phyloP scores from a whole-genome alignment of 2,329 filamentous ascomycete genomes.

The Monosporascus sp. region DNA sequence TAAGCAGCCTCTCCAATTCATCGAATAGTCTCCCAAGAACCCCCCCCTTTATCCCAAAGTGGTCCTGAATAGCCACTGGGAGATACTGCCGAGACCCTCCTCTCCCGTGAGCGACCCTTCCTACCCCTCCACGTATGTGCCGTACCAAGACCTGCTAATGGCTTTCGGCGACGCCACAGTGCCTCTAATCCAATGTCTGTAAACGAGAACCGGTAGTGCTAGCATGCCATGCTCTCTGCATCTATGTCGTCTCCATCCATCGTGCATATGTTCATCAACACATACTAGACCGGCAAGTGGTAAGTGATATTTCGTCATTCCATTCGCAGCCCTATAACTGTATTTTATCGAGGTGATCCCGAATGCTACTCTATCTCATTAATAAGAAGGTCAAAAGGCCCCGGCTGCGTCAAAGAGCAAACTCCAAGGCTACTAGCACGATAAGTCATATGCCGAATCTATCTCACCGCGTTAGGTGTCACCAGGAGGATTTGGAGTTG shows the following conservation, averaged over 20 bases:
- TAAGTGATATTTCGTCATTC: background rate
- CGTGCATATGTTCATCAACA: background rate
- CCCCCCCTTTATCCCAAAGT: no score
- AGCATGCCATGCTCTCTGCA: no score
- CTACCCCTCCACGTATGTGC: no score
- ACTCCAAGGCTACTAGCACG: background rate
- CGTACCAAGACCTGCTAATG: no score
- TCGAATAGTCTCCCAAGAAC: no score
- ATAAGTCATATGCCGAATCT: constrained; percentile 10
- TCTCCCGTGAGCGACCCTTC: no score
- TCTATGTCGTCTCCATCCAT: background rate
- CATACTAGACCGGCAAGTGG: background rate
- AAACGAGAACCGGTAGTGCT: background rate
- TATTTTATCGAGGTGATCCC: background rate
- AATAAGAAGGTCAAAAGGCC: background rate
- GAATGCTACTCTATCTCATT: background rate
- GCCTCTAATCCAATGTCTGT: background rate
- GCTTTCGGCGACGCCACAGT: no score
- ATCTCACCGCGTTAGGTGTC: constrained; percentile 41
- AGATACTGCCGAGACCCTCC: no score
- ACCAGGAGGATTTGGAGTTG: constrained; percentile 29
- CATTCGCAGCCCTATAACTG: background rate
- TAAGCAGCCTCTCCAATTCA: no score
- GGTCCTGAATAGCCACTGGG: no score
- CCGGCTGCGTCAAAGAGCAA: background rate